Base-by-base conservation (phyloP, 164 flowering plant genomes). In the Vitis labrusca region DNA sequence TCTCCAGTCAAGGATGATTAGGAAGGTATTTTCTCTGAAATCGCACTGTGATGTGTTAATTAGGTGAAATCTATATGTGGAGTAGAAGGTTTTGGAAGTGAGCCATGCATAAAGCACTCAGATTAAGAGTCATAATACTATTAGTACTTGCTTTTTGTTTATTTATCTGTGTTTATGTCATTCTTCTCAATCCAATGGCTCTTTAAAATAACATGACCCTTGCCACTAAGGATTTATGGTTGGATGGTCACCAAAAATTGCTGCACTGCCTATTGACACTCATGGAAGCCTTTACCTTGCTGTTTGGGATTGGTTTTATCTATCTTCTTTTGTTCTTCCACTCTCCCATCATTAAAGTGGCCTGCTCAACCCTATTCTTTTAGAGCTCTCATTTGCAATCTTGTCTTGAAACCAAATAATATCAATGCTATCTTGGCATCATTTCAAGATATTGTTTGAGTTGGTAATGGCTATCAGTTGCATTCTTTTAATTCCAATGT, bases 281-380 rank as follows among this genome's bases (percentile, higher is more conserved):
- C 61, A 27, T 59, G 7, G 37, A 27, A 29, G 7, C 61, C 12
- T 4, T 12, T 59, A 59, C n/a, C 6, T 14, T 3, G 15, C 7
- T 59, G 61, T 59, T 59, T 59, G 13, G 44, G 37, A 10, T 59
- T 59, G 65, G 52, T 13, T 62, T 16, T 50, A 49, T 50, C 29
- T 55, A 5, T 6, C 55, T 59, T 23, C 27, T 3, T 59, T 58
- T 8, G 11, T 8, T 9, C 10, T 58, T 58, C 19, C 61, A 17
- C 17, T 23, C 30, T 3, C 2, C 23, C 11, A 49, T 17, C 48
- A 5, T 63, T 23, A 5, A 49, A 49, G 19, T 47, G 12, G 13
- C 23, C 55, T 50, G 1, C 27, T 64, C 14, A 62, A 3, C 15
- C 17, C 49, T 27, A 23, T 23, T 9, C 50, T 9, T n/a, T 44